phyloP scores from a whole-genome alignment of 2,329 filamentous ascomycete genomes.

The Arthrobotrys megalospora region DNA sequence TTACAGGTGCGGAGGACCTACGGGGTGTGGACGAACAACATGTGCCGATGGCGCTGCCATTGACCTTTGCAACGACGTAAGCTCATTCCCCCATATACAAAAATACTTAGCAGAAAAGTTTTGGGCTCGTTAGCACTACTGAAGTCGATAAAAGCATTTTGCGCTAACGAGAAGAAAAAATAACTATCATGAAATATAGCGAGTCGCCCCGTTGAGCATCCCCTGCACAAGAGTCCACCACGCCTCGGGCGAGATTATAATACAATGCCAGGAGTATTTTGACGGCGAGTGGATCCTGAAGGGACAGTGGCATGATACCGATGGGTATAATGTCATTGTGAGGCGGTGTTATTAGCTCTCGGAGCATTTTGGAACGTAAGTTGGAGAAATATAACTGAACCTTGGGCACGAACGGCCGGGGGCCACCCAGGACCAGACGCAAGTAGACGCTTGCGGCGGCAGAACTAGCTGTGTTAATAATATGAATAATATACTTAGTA shows the following conservation, averaged over 20 bases:
- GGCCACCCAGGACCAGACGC: too few relatives aligned
- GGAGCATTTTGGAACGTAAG: too few relatives aligned
- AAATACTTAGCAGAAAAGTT: neutral
- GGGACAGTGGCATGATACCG: constrained; percentile 18
- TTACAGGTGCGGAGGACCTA: constrained; percentile 3
- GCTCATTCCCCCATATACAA: neutral
- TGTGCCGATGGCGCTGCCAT: neutral
- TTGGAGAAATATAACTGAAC: too few relatives aligned
- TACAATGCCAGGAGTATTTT: neutral
- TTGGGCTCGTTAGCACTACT: too few relatives aligned
- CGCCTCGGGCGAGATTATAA: neutral
- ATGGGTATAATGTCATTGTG: neutral
- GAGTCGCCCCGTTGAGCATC: neutral
- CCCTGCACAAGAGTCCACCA: neutral
- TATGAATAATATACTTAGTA: too few relatives aligned
- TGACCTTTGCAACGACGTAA: constrained; percentile 23
- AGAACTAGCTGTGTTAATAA: too few relatives aligned
- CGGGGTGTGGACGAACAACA: neutral
- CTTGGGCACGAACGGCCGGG: too few relatives aligned
- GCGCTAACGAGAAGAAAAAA: neutral
- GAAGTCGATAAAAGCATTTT: too few relatives aligned
- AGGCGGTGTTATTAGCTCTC: neutral
- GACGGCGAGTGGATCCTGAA: constrained; percentile 2
- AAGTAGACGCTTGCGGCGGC: too few relatives aligned
- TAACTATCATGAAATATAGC: neutral